These are phyloP conservation scores for Ceratocystis destructans DNA, from an alignment of 2,329 filamentous ascomycete genomes.

Conservation along the genomic window DNA sequence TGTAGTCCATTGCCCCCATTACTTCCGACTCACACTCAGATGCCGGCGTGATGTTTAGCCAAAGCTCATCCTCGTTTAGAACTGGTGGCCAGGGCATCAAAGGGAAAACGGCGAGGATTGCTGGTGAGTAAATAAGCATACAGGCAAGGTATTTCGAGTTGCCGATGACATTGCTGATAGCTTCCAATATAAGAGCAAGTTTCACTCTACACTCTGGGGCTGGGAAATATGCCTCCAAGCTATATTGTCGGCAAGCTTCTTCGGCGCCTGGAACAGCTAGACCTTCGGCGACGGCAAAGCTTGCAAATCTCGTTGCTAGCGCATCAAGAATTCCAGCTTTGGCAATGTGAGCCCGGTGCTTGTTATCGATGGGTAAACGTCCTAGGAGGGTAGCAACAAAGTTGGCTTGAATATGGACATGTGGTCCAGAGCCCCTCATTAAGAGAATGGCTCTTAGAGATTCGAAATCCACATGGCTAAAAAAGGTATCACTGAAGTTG, in stretches of 20 bases:
- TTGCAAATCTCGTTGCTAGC: slow-evolving; percentile 59
- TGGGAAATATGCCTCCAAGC: slow-evolving; percentile 45
- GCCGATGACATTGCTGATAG: slow-evolving; percentile 61
- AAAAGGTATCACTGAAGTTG: slow-evolving; percentile 2
- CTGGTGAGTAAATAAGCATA: slow-evolving; percentile 53
- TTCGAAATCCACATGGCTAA: neutral
- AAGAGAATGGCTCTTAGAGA: slow-evolving; percentile 4
- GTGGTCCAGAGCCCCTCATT: neutral
- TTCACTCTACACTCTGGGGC: slow-evolving; percentile 45
- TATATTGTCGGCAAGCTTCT: slow-evolving; percentile 38
- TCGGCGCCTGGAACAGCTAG: slow-evolving; percentile 55
- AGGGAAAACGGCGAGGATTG: slow-evolving; percentile 56
- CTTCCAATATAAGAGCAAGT: slow-evolving; percentile 59
- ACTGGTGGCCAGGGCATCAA: slow-evolving; percentile 32
- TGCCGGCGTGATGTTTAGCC: neutral
- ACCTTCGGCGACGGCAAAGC: slow-evolving; percentile 53
- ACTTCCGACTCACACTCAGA: slow-evolving; percentile 19
- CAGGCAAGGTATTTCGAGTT: slow-evolving; percentile 68
- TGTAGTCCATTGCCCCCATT: slow-evolving; percentile 47
- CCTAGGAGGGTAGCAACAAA: slow-evolving; percentile 8
- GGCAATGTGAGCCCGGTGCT: slow-evolving; percentile 35
- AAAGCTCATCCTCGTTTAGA: slow-evolving; percentile 4
- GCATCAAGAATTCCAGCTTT: slow-evolving; percentile 64
- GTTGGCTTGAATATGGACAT: slow-evolving; percentile 4
- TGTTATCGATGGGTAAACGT: slow-evolving; percentile 8